Evolutionary conservation across 169 alveolate species (phyloP).

Genomic region (Toxoplasma gondii): DNA sequence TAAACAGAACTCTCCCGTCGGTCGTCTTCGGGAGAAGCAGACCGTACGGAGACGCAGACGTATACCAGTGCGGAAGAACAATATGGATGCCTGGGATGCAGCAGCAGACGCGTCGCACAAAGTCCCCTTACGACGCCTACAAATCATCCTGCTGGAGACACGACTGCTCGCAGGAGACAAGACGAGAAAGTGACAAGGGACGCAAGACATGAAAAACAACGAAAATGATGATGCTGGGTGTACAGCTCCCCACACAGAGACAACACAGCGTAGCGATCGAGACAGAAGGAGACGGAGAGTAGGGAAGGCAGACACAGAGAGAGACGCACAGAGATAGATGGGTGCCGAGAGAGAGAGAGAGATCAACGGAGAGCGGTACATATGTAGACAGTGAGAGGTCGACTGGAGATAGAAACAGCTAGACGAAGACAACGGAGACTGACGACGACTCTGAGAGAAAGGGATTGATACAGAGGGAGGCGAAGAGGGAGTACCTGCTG

Average conservation of each 20-base stretch:
- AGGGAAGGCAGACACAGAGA: background rate
- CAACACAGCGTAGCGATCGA: too few relatives aligned
- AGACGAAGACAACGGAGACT: background rate
- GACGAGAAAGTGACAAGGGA: too few relatives aligned
- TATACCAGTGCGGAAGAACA: conserved; percentile 61
- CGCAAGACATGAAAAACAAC: too few relatives aligned
- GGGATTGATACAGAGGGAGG: too few relatives aligned
- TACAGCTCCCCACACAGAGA: too few relatives aligned
- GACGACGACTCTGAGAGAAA: too few relatives aligned
- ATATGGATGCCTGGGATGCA: conserved; percentile 43
- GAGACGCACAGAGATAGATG: background rate
- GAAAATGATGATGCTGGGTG: too few relatives aligned
- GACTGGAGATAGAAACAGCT: background rate
- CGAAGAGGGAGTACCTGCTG: conserved; percentile 63
- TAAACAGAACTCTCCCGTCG: conserved; percentile 93
- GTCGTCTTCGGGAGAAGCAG: conserved; percentile 90
- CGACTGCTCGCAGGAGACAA: too few relatives aligned
- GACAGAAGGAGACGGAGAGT: too few relatives aligned
- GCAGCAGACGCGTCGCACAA: background rate
- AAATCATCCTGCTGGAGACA: too few relatives aligned
- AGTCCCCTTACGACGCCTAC: too few relatives aligned
- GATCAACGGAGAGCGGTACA: background rate
- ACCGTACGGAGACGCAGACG: conserved; percentile 83
- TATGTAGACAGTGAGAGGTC: background rate
- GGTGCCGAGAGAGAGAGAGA: background rate